Conservation (phyloP, 1,139 yeast genomes). For the Torulaspora pretoriensis region DNA sequence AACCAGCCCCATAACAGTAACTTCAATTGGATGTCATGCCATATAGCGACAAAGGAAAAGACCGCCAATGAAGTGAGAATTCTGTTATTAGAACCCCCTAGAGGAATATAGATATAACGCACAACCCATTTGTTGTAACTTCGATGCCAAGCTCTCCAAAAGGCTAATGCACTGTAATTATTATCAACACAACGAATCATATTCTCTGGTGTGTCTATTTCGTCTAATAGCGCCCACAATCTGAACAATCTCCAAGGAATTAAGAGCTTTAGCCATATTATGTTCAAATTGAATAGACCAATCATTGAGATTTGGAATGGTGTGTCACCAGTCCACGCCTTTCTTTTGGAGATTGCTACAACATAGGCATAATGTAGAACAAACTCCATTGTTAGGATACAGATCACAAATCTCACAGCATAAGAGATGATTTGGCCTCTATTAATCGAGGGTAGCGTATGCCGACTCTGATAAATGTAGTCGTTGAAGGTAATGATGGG, state of each 20-base stretch:
- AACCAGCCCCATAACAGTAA: constrained; percentile 95
- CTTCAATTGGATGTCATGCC: constrained; percentile 95
- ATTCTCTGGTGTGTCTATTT: constrained; percentile 95
- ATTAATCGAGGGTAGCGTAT: constrained; percentile 50
- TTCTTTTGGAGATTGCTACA: constrained; percentile 78
- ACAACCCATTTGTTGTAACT: constrained; percentile 87
- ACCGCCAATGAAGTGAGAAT: constrained; percentile 75
- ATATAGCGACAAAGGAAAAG: constrained; percentile 94
- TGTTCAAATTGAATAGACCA: constrained; percentile 81
- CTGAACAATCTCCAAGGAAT: constrained; percentile 97
- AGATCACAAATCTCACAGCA: constrained; percentile 62
- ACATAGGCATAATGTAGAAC: constrained; percentile 85
- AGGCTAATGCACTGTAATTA: constrained; percentile 85
- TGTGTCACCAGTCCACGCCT: constrained; percentile 86
- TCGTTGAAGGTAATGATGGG: constrained; percentile 93
- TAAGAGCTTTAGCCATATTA: constrained; percentile 86
- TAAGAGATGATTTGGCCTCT: constrained; percentile 54
- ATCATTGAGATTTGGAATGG: constrained; percentile 95
- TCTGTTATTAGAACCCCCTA: constrained; percentile 74
- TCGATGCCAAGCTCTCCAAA: constrained; percentile 99
- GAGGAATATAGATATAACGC: constrained; percentile 76
- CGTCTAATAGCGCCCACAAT: constrained; percentile 86
- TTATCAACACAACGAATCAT: constrained; percentile 96
- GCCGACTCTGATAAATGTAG: constrained; percentile 60
- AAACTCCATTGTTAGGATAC: constrained; percentile 84